Evolutionary conservation across 345 rosid genomes (phyloP).

Genomic region (Cochlearia excelsa): DNA sequence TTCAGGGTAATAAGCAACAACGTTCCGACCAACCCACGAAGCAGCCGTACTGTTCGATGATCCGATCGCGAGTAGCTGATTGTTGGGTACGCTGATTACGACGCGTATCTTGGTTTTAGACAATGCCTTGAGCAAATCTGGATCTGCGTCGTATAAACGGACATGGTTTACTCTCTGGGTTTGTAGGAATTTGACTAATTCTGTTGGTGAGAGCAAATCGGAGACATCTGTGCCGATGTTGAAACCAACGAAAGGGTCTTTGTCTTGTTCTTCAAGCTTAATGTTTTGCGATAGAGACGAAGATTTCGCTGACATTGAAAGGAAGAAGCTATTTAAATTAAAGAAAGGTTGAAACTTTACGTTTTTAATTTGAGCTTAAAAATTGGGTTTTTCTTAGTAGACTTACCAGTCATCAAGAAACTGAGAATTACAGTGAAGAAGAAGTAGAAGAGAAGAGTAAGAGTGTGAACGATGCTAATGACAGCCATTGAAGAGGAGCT

Average conservation of each 20-base stretch:
- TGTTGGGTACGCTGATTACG: slow-evolving; percentile 87
- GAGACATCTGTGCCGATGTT: slow-evolving; percentile 83
- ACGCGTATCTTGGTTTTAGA: slow-evolving; percentile 87
- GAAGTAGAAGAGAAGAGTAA: slow-evolving; percentile 28
- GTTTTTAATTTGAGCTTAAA: not conserved
- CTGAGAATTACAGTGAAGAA: not conserved
- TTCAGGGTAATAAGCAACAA: slow-evolving; percentile 75
- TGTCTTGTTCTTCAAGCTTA: slow-evolving; percentile 44
- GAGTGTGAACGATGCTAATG: slow-evolving; percentile 41
- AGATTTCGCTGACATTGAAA: slow-evolving; percentile 26
- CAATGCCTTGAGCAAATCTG: slow-evolving; percentile 69
- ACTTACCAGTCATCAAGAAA: slow-evolving; percentile 21
- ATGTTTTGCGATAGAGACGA: slow-evolving; percentile 25
- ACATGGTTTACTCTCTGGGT: slow-evolving; percentile 69
- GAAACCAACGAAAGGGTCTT: slow-evolving; percentile 73
- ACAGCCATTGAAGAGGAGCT: slow-evolving; percentile 61
- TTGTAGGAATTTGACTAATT: slow-evolving; percentile 64
- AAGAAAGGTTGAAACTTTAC: not conserved
- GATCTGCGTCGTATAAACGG: slow-evolving; percentile 78
- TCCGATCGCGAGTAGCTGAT: slow-evolving; percentile 92
- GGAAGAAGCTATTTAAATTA: not conserved
- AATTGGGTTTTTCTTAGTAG: not conserved
- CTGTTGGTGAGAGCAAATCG: slow-evolving; percentile 45
- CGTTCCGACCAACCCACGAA: slow-evolving; percentile 75
- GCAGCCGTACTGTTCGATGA: slow-evolving; percentile 88